Evolutionary conservation across 306 rosid species (phyloP), one percentile per base, ranked within the genome.

Genomic region (Castanea crenata): DNA sequence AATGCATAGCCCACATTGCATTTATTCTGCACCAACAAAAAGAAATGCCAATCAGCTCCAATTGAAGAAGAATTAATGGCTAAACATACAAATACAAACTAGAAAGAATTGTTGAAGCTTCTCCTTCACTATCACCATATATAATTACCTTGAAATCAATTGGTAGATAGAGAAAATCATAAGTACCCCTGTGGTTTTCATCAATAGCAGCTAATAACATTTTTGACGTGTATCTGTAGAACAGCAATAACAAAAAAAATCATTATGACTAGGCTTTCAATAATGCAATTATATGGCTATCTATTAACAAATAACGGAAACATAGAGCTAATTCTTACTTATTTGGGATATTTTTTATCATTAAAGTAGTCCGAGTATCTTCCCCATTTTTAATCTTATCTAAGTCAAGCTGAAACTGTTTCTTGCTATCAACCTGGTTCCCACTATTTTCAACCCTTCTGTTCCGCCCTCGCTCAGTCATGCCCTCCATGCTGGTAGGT

Each of bases 1-100:
- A 96, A 96, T 76, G 99, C 99, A 69, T 96, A 95, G 65, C 99
- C 99, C 77, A 95, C 98, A 34, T 96, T 96, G 84, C 98, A 96
- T 86, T 96, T 96, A 82, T 96, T 96, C 99, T 96, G 97, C 85
- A 85, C 63, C 77, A 58, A 56, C 69, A 62, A 76, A n/a, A 52
- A 20, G 31, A 58, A 71, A 52, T 58, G 9, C 5, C 18, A 52
- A 78, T 85, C 81, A 83, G 86, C 31, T 79, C 63, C 72, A 58
- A 19, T 52, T 31, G 25, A 61, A 67, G 6, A 61, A 44, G 72
- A 46, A 38, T 56, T 6, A 2, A 15, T 14, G 71, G 71, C 31
- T 18, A 44, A n/a, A n/a, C 27, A 10, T 11, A 19, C 29, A 35
- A 59, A 62, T 32, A 31, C 31, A 19, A 29, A 34, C 55, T 7